A percentile compares a stretch with the other conserved stretches of the same genome.
phyloP scores from a whole-genome alignment of 768 basidiomycete species.

The Lactifluus hygrophoroides region DNA sequence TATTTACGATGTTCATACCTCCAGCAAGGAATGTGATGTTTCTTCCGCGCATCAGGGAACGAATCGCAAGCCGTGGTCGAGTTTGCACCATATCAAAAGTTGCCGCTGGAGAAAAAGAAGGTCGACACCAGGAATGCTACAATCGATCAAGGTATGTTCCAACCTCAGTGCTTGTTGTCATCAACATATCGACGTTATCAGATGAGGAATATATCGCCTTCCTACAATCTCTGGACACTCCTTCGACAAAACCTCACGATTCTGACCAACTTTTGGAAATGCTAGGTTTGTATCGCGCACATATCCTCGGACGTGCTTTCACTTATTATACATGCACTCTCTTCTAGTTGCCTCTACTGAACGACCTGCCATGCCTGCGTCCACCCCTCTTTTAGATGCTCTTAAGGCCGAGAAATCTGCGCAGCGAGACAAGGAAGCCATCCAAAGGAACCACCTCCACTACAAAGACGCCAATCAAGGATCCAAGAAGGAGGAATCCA shows the following conservation, averaged over 20 bases:
- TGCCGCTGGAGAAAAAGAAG: constrained; percentile 70
- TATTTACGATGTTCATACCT: not conserved
- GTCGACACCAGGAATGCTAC: constrained; percentile 73
- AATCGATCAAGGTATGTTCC: constrained; percentile 70
- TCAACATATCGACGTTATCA: constrained; percentile 24
- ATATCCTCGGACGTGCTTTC: not conserved
- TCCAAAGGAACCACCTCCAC: constrained; percentile 63
- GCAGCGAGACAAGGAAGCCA: constrained; percentile 64
- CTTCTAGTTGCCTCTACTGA: constrained; percentile 55
- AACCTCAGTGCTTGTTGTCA: not conserved
- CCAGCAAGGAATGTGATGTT: not conserved
- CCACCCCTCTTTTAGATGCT: constrained; percentile 88
- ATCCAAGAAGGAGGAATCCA: constrained; percentile 33
- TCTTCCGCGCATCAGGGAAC: constrained; percentile 45
- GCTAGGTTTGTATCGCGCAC: constrained; percentile 38
- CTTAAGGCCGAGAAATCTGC: constrained; percentile 73
- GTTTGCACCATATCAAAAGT: constrained; percentile 87
- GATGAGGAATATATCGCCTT: constrained; percentile 84
- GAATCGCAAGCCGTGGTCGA: constrained; percentile 88
- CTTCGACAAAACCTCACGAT: constrained; percentile 38
- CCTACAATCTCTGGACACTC: constrained; percentile 59
- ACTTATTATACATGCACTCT: not conserved
- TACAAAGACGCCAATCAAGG: constrained; percentile 45
- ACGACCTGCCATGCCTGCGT: constrained; percentile 55
- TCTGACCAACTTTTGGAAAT: constrained; percentile 50